Base-by-base conservation (phyloP, 108 stramenopile species). In the Cyclotella baltica region DNA sequence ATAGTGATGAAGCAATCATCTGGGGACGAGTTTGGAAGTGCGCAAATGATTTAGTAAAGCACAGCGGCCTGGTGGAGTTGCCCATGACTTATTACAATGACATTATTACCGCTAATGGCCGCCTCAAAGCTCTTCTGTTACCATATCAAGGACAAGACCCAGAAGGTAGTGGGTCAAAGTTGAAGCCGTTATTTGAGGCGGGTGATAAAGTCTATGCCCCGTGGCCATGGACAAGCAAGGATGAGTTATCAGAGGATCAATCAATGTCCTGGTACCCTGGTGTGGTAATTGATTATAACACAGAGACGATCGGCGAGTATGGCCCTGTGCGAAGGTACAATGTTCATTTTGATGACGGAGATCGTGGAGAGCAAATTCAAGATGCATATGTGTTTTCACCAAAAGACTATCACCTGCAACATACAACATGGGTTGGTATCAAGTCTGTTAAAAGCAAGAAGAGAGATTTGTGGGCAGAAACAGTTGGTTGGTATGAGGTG, bases 21-120 rank as follows among this genome's bases (percentile, higher is more conserved):
- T 64, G 38, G 63, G 63, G 74, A 35, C n/a, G 74, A 1, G 74
- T 65, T n/a, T 75, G 58, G 20, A 75, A 75, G 56, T 23, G 43
- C 11, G 64, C 74, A 20, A 43, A 50, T 67, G 74, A 75, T 20
- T 52, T 75, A 19, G 65, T 67, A 40, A 75, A 75, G 34, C 73
- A 75, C 27, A 65, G 13, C 51, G 74, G 63, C 4, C 15, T 15
- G 11, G 36, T 67, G 2, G 63, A 66, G 29, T 20, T 75, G 36
- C 65, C 74, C 4, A n/a, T 57, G 4, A 35, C 37, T 27, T 37
- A 51, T 23, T 64, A 73, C 35, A 28, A 33, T 31, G 3, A 30
- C 5, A 43, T 73, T 10, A 4, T 43, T 8, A 22, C 4, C 16
- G 13, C 6, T 6, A 43, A 13, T 13, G 40, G 13, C 40, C 40